Base-by-base conservation (phyloP, 2,329 filamentous ascomycete genomes). In the Beauveria sp. region DNA sequence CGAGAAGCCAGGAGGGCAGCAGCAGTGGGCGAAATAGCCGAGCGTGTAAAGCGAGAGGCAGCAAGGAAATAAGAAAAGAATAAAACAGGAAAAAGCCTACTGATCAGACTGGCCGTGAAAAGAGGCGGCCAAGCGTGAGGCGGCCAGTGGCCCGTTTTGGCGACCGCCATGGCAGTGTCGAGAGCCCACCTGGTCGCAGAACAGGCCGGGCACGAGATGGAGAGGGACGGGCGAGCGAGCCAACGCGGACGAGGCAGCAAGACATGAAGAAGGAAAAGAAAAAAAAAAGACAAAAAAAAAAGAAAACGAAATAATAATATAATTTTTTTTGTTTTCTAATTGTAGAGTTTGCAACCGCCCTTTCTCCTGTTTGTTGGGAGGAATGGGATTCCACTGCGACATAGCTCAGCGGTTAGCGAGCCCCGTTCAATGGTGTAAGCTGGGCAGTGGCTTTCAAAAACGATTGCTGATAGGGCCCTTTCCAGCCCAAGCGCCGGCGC, bases 71-170 rank as follows among this genome's bases (percentile, higher is more conserved):
- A n/a, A 14, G 22, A 14, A 30, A 22, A 51, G 5, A 20, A 43
- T n/a, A 18, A 45, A 34, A 30, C 14, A 47, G 18, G 16, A 3
- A 38, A 38, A 47, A 22, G 58, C 51, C 58, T 50, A 43, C 20
- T 9, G 20, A 42, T 60, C 58, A 60, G 58, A 60, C 51, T 60
- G 50, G 58, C 43, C 58, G 42, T 51, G 43, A 12, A 38, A 26
- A 16, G 14, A 46, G 6, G 58, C 49, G 58, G 42, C 49, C 58
- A 16, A 30, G 50, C 24, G 58, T 16, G 34, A 46, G 30, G 51
- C 40, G 28, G 40, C 50, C 43, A 24, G 42, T 34, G 56, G 46
- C 56, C 46, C 34, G 42, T 47, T 50, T 2, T 58, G 1, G 45
- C 28, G 55, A 28, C 55, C 14, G 18, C 5, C 30, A 22, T 38